phyloP scores from a whole-genome alignment of 352 stramenopile species.

The Pythium periplocum region DNA sequence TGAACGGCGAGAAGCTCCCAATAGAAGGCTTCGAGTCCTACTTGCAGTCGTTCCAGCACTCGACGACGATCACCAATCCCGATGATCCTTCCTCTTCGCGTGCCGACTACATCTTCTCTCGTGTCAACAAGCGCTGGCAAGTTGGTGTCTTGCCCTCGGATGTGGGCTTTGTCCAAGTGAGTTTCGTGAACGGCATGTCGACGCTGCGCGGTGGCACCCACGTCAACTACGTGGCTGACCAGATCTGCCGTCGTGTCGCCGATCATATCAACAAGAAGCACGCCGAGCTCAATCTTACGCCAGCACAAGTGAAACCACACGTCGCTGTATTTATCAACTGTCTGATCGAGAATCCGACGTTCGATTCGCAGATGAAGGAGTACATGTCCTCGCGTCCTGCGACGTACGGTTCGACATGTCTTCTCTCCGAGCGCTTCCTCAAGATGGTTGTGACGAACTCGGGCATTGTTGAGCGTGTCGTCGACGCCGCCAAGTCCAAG shows the following conservation, averaged over 20 bases:
- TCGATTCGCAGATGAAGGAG: constrained; percentile 99
- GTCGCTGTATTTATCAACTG: constrained; percentile 98
- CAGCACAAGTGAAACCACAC: constrained; percentile 96
- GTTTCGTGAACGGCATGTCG: constrained; percentile 99
- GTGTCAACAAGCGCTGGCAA: constrained; percentile 95
- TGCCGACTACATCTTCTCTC: constrained; percentile 87
- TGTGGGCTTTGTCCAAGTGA: constrained; percentile 95
- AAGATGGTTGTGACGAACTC: constrained; percentile 94
- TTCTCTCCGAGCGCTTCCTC: constrained; percentile 92
- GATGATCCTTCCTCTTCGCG: constrained; percentile 5
- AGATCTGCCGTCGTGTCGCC: constrained; percentile 83
- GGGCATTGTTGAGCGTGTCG: constrained; percentile 93
- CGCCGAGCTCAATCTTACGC: constrained; percentile 89
- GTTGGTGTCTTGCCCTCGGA: constrained; percentile 90
- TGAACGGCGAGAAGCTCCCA: constrained; percentile 85
- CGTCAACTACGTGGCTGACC: constrained; percentile 87
- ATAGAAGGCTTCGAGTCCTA: constrained; percentile 98
- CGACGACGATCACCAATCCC: constrained; percentile 28
- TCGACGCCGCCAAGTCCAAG: constrained; percentile 92
- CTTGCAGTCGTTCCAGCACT: constrained; percentile 83
- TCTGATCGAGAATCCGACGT: constrained; percentile 98
- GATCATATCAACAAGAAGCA: constrained; percentile 97
- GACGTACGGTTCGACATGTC: constrained; percentile 87
- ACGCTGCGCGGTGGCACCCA: constrained; percentile 96
- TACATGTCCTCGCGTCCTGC: constrained; percentile 91